A percentile compares a stretch with the other conserved stretches of the same genome.
Conservation (phyloP, 305 asterid genomes). For the Fraxinus angustifolia region DNA sequence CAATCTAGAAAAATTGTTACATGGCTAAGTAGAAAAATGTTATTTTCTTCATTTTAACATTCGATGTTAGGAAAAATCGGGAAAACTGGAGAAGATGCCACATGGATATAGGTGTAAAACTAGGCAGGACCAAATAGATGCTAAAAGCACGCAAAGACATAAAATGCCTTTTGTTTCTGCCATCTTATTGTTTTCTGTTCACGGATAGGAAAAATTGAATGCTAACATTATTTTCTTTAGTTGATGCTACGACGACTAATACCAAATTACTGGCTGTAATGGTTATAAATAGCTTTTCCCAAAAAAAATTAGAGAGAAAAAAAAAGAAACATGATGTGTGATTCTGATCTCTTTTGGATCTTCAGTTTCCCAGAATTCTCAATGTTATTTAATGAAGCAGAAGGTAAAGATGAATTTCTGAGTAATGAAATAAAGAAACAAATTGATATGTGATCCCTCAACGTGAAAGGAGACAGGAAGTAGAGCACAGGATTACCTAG, state of each 20-base stretch:
- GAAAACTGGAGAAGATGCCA: neutral
- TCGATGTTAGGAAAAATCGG: neutral
- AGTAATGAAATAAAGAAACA: neutral
- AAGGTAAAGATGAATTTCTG: neutral
- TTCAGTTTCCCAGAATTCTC: neutral
- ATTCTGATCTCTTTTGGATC: neutral
- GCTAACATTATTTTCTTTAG: neutral
- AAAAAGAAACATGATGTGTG: neutral
- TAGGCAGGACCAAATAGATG: neutral
- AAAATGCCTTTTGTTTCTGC: neutral
- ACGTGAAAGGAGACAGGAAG: neutral
- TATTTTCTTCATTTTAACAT: neutral
- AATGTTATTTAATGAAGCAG: neutral
- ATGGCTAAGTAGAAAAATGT: neutral
- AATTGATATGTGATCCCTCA: neutral
- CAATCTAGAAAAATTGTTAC: neutral
- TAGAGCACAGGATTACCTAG: conserved; percentile 52
- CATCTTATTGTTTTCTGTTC: neutral
- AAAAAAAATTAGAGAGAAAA: neutral
- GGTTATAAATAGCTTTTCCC: neutral
- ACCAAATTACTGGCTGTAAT: neutral
- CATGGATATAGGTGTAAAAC: neutral
- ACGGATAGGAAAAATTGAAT: neutral
- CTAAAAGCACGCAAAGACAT: neutral
- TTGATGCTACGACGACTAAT: neutral